Evolutionary conservation across 1,284 basidiomycete genomes (phyloP).

Genomic region (Cryptococcus sp.): DNA sequence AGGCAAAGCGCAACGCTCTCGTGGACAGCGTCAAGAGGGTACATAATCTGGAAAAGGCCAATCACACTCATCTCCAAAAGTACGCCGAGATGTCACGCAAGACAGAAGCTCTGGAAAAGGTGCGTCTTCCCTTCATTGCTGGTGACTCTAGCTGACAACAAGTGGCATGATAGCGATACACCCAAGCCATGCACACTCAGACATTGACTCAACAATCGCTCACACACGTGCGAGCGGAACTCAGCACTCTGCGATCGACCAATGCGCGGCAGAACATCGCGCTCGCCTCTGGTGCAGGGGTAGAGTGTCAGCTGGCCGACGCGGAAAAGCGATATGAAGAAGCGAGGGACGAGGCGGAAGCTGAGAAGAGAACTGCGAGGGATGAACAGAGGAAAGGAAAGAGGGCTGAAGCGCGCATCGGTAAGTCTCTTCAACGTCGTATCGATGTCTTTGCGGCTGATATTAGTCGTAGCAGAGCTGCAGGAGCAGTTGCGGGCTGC

Average conservation of each 20-base stretch:
- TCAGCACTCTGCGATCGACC: slow-evolving; percentile 34
- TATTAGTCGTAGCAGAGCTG: slow-evolving; percentile 62
- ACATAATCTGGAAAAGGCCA: slow-evolving; percentile 48
- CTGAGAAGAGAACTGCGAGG: slow-evolving; percentile 68
- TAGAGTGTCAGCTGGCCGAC: slow-evolving; percentile 56
- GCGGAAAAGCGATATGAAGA: slow-evolving; percentile 67
- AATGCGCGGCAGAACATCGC: slow-evolving; percentile 28
- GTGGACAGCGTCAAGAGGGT: slow-evolving; percentile 42
- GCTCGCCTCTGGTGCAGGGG: slow-evolving; percentile 26
- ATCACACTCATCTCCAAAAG: slow-evolving; percentile 43
- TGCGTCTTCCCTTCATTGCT: slow-evolving; percentile 22
- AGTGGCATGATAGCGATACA: slow-evolving; percentile 62
- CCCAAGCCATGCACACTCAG: slow-evolving; percentile 62
- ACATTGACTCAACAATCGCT: slow-evolving; percentile 49
- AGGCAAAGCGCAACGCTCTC: slow-evolving; percentile 43
- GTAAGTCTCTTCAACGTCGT: slow-evolving; percentile 19
- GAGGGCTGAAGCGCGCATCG: slow-evolving; percentile 43
- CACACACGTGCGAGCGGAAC: slow-evolving; percentile 43
- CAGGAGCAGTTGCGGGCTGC: slow-evolving; percentile 69
- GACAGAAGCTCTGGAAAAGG: slow-evolving; percentile 52
- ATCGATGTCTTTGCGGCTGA: not conserved
- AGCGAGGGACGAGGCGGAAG: slow-evolving; percentile 76
- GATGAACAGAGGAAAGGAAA: slow-evolving; percentile 56
- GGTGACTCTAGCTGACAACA: slow-evolving; percentile 6
- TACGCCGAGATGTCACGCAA: slow-evolving; percentile 44